Evolutionary conservation across 306 rosid species (phyloP).

Genomic region (Mucuna pruriens): DNA sequence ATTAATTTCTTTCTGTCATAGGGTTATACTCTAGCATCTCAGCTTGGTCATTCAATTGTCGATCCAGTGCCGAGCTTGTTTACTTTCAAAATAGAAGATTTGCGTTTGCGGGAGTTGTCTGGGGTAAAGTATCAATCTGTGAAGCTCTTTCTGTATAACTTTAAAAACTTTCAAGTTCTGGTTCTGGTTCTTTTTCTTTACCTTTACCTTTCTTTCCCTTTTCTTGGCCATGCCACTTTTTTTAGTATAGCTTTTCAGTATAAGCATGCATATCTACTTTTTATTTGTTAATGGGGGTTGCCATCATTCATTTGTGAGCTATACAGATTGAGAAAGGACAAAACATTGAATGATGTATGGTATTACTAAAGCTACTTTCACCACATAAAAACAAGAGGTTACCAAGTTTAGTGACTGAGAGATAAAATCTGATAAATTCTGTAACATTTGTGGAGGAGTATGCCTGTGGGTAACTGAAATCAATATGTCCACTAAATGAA

Average conservation of each 20-base stretch:
- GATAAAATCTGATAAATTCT: background rate
- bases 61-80: constrained; percentile 93
- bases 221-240: constrained; percentile 6
- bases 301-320: constrained; percentile 6
- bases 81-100: constrained; percentile 85
- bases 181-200: constrained; percentile 29
- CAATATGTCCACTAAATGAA: background rate
- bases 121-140: constrained; percentile 65
- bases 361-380: background rate
- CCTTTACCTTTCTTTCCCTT: background rate
- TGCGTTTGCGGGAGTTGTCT: constrained; percentile 66
- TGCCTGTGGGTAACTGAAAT: background rate
- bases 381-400: constrained; percentile 23
- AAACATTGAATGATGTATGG: background rate
- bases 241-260: constrained; percentile 9
- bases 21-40: constrained; percentile 90
- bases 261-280: constrained; percentile 10
- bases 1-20: constrained; percentile 46
- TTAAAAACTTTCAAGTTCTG: constrained; percentile 26
- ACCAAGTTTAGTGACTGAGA: constrained; percentile 2
- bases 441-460: background rate
- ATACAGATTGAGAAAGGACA: background rate
- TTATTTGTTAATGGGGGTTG: constrained; percentile 5
- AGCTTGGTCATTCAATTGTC: constrained; percentile 89
- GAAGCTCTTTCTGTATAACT: constrained; percentile 33